Percentiles rank a stretch among this genome's conserved stretches.
phyloP scores from a whole-genome alignment of 106 monocot genomes.

The Phalaenopsis aphrodite region DNA sequence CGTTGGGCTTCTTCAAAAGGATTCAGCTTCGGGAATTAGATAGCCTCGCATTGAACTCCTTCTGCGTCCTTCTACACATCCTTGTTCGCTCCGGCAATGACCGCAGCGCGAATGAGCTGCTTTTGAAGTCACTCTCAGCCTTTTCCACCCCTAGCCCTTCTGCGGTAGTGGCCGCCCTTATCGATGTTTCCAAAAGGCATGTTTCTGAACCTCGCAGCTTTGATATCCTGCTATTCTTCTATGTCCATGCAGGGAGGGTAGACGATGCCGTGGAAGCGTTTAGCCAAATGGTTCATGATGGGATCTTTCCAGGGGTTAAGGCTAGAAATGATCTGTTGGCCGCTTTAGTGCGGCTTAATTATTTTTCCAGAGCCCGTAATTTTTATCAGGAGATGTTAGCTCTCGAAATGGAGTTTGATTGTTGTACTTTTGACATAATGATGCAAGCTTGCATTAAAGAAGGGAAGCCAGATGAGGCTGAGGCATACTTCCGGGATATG shows the following conservation, averaged over 20 bases:
- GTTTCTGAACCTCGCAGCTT: slow-evolving; percentile 16
- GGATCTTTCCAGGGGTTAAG: slow-evolving; percentile 21
- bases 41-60: slow-evolving; percentile 13
- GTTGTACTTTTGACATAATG: slow-evolving; percentile 35
- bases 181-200: slow-evolving; percentile 22
- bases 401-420: slow-evolving; percentile 32
- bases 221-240: slow-evolving; percentile 28
- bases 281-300: slow-evolving; percentile 20
- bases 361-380: slow-evolving; percentile 10
- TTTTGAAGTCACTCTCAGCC: slow-evolving; percentile 16
- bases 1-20: slow-evolving; percentile 21
- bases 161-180: slow-evolving; percentile 21
- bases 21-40: not conserved
- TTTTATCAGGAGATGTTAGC: slow-evolving; percentile 32
- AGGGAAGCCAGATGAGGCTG: slow-evolving; percentile 23
- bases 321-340: slow-evolving; percentile 34
- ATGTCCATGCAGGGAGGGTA: slow-evolving; percentile 7
- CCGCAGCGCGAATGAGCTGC: slow-evolving; percentile 17
- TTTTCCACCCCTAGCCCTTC: slow-evolving; percentile 4
- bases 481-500: slow-evolving; percentile 37
- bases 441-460: slow-evolving; percentile 46
- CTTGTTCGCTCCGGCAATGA: slow-evolving; percentile 19
- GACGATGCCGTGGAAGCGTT: slow-evolving; percentile 32
- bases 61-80: slow-evolving; percentile 43
- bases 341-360: slow-evolving; percentile 18